A percentile compares a stretch with the other conserved stretches of the same genome.
Conservation (phyloP, 768 basidiomycete genomes). For the Leccinum truebloodii region DNA sequence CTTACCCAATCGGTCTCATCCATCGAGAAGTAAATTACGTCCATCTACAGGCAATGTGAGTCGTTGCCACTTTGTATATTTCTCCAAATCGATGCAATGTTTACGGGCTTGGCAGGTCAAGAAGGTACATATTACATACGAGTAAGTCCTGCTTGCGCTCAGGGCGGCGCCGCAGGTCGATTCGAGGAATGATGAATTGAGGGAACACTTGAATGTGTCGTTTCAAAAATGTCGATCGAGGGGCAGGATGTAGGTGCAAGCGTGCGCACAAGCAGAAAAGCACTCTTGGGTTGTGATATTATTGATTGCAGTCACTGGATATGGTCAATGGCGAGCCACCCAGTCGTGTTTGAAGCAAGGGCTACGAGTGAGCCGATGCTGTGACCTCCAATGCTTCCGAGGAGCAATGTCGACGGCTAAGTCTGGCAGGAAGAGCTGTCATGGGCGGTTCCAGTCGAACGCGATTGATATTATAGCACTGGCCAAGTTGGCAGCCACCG, state of each 20-base stretch:
- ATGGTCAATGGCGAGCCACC: slow-evolving; percentile 42
- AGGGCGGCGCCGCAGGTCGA: no score
- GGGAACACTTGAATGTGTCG: no score
- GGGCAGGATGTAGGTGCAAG: no score
- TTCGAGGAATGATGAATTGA: no score
- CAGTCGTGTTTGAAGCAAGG: slow-evolving; percentile 44
- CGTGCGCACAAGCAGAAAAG: slow-evolving; percentile 1
- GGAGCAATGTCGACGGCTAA: slow-evolving; percentile 72
- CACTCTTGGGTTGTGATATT: slow-evolving; percentile 13
- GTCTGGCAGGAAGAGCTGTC: slow-evolving; percentile 57
- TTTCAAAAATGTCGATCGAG: no score
- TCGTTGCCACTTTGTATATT: no score
- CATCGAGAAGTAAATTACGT: no score
- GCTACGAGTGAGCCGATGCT: slow-evolving; percentile 58
- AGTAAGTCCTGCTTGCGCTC: no score
- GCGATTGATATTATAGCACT: slow-evolving; percentile 68
- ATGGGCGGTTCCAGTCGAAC: slow-evolving; percentile 95
- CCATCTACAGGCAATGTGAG: no score
- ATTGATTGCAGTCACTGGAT: slow-evolving; percentile 21
- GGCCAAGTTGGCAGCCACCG: slow-evolving; percentile 80
- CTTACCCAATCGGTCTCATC: background rate
- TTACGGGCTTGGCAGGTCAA: no score
- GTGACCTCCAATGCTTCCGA: slow-evolving; percentile 70
- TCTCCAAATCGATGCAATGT: no score
- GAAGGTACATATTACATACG: no score